A percentile compares a stretch with the other conserved stretches of the same genome.
These are phyloP conservation scores for Vitis rupestris DNA, from an alignment of 164 flowering plant species.

Conservation along the genomic window DNA sequence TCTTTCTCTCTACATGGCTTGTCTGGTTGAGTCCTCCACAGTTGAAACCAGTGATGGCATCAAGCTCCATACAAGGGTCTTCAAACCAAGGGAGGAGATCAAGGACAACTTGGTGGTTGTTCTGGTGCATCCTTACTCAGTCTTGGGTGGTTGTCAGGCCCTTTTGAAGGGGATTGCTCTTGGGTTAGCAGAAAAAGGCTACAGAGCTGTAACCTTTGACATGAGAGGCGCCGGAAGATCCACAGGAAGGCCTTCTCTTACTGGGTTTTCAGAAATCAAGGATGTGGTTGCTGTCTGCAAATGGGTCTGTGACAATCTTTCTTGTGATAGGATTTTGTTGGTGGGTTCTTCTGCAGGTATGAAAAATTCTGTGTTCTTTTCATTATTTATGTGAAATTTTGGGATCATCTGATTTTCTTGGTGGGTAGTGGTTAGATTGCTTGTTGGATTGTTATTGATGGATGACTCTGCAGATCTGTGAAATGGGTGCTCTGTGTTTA, in stretches of 20 bases:
- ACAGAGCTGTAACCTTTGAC: conserved; percentile 68
- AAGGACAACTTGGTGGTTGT: conserved; percentile 44
- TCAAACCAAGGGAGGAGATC: conserved; percentile 41
- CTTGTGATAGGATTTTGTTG: conserved; percentile 48
- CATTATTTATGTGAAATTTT: neutral
- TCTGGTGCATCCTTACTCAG: conserved; percentile 73
- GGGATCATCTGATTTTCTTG: neutral
- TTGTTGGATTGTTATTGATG: conserved; percentile 4
- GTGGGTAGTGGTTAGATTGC: neutral
- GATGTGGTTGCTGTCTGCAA: conserved; percentile 77
- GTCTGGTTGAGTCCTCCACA: conserved; percentile 39
- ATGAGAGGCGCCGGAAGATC: conserved; percentile 91
- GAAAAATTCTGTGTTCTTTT: neutral
- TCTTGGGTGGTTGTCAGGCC: conserved; percentile 89
- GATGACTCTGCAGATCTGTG: conserved; percentile 19
- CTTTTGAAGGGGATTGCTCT: conserved; percentile 73
- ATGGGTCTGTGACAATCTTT: conserved; percentile 49
- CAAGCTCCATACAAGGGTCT: conserved; percentile 58
- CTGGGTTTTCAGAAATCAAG: conserved; percentile 73
- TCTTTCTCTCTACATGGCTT: neutral
- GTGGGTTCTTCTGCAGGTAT: conserved; percentile 89
- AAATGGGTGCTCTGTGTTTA: neutral
- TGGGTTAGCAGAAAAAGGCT: conserved; percentile 63
- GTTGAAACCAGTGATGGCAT: conserved; percentile 62
- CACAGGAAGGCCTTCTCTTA: conserved; percentile 71